These are phyloP conservation scores for Tricholoma sp. DNA, from an alignment of 768 basidiomycete species.

Conservation along the genomic window DNA sequence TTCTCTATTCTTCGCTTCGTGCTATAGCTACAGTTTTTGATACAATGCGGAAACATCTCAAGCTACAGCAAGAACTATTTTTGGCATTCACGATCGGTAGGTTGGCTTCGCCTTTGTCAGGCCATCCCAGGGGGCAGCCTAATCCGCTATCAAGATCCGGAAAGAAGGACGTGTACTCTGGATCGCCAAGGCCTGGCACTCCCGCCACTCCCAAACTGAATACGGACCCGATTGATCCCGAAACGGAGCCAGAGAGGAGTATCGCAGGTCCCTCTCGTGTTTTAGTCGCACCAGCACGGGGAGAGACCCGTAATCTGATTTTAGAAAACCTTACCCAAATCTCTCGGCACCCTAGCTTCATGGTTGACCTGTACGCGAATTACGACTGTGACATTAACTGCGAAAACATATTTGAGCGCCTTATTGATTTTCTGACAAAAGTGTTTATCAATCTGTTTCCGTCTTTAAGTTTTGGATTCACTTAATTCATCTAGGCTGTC, in stretches of 20 bases:
- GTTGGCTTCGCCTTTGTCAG: conserved; percentile 53
- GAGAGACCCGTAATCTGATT: conserved; percentile 85
- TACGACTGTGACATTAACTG: conserved; percentile 97
- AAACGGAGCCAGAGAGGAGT: conserved; percentile 41
- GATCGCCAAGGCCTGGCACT: conserved; percentile 50
- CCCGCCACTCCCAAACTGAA: conserved; percentile 38
- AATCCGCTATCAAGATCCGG: conserved; percentile 10
- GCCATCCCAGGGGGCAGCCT: conserved; percentile 21
- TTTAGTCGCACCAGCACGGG: conserved; percentile 70
- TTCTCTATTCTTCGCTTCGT: conserved; percentile 78
- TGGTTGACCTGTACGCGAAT: conserved; percentile 94
- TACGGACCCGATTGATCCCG: conserved; percentile 31
- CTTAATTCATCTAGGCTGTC: conserved; percentile 52
- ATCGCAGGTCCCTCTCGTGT: conserved; percentile 48
- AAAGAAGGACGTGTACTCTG: conserved; percentile 21
- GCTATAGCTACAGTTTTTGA: conserved; percentile 86
- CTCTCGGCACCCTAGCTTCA: conserved; percentile 80
- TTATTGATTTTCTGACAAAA: conserved; percentile 85
- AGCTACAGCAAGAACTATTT: conserved; percentile 94
- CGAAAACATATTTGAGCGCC: conserved; percentile 90
- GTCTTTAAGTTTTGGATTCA: conserved; percentile 2
- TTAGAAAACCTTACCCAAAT: conserved; percentile 83
- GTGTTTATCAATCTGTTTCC: conserved; percentile 33
- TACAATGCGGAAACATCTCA: conserved; percentile 80
- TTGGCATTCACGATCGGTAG: conserved; percentile 92